Base-by-base conservation (phyloP, 129 eudicot species). In the Lactuca sativa region DNA sequence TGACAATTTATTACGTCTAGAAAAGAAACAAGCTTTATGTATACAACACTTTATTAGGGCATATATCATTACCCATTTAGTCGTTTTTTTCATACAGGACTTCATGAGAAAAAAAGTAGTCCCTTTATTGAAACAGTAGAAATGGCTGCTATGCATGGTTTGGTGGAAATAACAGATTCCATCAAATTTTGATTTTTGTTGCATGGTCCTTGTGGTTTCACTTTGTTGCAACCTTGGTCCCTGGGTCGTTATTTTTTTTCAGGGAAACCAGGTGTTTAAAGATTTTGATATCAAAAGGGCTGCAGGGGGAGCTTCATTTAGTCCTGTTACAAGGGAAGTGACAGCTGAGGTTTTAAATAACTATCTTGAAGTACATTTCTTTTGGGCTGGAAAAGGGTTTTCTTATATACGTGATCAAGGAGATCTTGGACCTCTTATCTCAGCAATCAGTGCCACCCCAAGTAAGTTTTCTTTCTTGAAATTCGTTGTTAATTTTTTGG, bases 361-460 rank as follows among this genome's bases (percentile, higher is more conserved):
- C 75, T 74, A 58, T 67, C 62, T 78, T 36, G 86, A 82, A 66
- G 71, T 82, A 15, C 83, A 90, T 78, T 77, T 90, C 5, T 85
- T 87, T 32, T 90, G 95, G 97, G 85, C 88, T 67, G 97, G 97
- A 77, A 82, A 82, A 69, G 86, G 86, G 68, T 62, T 80, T 54
- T 82, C 80, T 48, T 78, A 83, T 58, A 76, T 82, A 38, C 86
- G 83, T 56, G 0, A 0, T 3, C 83, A 16, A 38, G 83, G 81
- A 11, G 53, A 75, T 57, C 74, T 63, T 64, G 81, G 86, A 31
- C 86, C 83, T 63, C 70, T 70, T 7, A 82, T 82, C 52, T 82
- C 86, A 18, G 81, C 86, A 32, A 65, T 82, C 62, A 82, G 78
- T 67, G 78, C 79, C 53, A 82, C 78, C 69, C 70, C 82, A 82